phyloP scores from a whole-genome alignment of 495 filamentous ascomycete genomes.

The Schizothecium vesticola region DNA sequence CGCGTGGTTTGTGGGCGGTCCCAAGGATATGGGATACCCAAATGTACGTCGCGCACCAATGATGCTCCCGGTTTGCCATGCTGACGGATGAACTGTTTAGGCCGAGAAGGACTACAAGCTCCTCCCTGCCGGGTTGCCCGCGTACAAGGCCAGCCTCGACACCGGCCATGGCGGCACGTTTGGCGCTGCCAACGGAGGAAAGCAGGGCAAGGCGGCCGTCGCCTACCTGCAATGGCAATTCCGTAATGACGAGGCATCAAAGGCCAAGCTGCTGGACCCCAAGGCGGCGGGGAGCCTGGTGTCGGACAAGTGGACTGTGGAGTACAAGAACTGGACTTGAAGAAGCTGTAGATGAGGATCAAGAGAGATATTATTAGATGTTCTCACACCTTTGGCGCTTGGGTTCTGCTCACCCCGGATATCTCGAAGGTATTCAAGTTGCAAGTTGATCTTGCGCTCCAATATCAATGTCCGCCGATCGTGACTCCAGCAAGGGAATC shows the following conservation, averaged over 20 bases:
- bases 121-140: slow-evolving; percentile 20
- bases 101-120: slow-evolving; percentile 29
- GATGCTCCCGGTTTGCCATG: background rate
- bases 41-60: slow-evolving; percentile 19
- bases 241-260: slow-evolving; percentile 19
- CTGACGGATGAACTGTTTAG: slow-evolving; percentile 10
- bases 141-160: slow-evolving; percentile 31
- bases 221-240: slow-evolving; percentile 24
- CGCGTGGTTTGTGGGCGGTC: slow-evolving; percentile 23
- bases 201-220: slow-evolving; percentile 22
- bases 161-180: slow-evolving; percentile 30
- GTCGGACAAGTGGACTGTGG: slow-evolving; percentile 31
- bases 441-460: too few relatives aligned
- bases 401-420: background rate
- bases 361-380: background rate
- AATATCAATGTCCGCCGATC: too few relatives aligned
- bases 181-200: slow-evolving; percentile 25
- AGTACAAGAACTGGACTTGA: slow-evolving; percentile 15
- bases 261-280: slow-evolving; percentile 20
- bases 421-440: background rate
- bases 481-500: too few relatives aligned
- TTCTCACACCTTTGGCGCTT: background rate
- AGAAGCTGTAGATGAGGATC: background rate
- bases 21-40: slow-evolving; percentile 28
- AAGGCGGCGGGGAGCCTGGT: slow-evolving; percentile 23